These are phyloP conservation scores for Mycena venus DNA, from an alignment of 768 basidiomycete species.

Conservation along the genomic window DNA sequence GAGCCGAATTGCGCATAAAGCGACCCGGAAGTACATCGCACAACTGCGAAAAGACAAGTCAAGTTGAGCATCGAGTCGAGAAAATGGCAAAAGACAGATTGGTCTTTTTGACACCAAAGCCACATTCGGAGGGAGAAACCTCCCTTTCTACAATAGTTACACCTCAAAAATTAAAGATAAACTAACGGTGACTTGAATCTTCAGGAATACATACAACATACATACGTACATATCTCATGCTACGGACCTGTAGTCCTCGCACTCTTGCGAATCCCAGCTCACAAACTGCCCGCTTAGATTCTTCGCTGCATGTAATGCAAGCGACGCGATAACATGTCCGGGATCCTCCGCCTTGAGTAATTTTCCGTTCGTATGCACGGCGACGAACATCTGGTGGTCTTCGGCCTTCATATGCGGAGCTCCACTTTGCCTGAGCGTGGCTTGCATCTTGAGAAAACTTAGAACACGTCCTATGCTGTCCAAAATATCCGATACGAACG, in stretches of 20 bases:
- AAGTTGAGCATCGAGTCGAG: no score
- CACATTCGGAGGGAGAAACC: no score
- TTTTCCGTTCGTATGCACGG: constrained; percentile 71
- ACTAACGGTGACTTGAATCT: no score
- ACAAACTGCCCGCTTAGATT: constrained; percentile 83
- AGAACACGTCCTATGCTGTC: neutral
- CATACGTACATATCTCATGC: constrained; percentile 7
- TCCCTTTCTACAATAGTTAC: no score
- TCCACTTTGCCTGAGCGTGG: constrained; percentile 63
- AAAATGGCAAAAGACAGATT: no score
- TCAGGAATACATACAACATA: no score
- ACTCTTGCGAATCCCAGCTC: constrained; percentile 83
- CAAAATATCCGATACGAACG: constrained; percentile 57
- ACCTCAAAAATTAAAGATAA: no score
- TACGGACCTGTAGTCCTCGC: constrained; percentile 61
- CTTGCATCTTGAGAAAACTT: constrained; percentile 77
- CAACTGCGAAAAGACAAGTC: no score
- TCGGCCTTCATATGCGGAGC: constrained; percentile 64
- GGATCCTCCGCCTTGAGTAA: constrained; percentile 82
- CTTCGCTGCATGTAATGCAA: constrained; percentile 75
- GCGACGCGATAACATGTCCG: constrained; percentile 83
- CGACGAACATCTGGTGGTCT: constrained; percentile 71
- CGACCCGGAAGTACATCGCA: no score
- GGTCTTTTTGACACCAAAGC: no score
- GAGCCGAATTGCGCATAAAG: no score